These are phyloP conservation scores for Endocalyx cinctus DNA, from an alignment of 2,329 filamentous ascomycete genomes.

Conservation along the genomic window DNA sequence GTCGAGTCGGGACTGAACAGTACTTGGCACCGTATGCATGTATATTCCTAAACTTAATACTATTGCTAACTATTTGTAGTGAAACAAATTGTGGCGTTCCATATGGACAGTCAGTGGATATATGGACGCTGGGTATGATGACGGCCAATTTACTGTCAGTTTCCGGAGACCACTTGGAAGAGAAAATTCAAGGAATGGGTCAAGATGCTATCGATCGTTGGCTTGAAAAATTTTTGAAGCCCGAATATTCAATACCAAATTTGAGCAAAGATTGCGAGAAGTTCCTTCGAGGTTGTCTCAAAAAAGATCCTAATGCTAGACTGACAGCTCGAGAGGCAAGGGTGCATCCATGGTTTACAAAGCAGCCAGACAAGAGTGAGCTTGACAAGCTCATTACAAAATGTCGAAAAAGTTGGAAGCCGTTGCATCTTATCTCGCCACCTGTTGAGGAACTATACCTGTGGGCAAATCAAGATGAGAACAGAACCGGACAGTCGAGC, in stretches of 20 bases:
- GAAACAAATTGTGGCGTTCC: conserved; percentile 29
- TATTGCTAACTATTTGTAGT: conserved; percentile 22
- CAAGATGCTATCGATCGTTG: too few relatives aligned
- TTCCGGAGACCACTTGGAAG: too few relatives aligned
- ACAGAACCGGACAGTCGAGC: too few relatives aligned
- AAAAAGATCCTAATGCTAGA: conserved; percentile 24
- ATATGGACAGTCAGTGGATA: conserved; percentile 39
- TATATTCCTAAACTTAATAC: neutral
- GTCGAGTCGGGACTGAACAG: conserved; percentile 39
- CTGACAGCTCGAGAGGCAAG: conserved; percentile 29
- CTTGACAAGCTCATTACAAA: conserved; percentile 6
- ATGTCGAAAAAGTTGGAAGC: conserved; percentile 1
- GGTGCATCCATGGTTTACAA: conserved; percentile 33
- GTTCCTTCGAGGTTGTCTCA: conserved; percentile 32
- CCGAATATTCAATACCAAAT: conserved; percentile 10
- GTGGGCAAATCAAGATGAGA: too few relatives aligned
- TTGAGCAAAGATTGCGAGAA: conserved; percentile 16
- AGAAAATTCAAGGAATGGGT: too few relatives aligned
- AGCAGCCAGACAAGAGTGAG: conserved; percentile 3
- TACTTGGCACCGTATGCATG: conserved; percentile 47
- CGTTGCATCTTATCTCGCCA: too few relatives aligned
- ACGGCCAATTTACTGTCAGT: too few relatives aligned
- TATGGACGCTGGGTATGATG: conserved; percentile 50
- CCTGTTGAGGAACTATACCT: too few relatives aligned
- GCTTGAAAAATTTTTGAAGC: too few relatives aligned